Evolutionary conservation across 176 grass and related monocot species (phyloP).

Genomic region (Carex cristatella): DNA sequence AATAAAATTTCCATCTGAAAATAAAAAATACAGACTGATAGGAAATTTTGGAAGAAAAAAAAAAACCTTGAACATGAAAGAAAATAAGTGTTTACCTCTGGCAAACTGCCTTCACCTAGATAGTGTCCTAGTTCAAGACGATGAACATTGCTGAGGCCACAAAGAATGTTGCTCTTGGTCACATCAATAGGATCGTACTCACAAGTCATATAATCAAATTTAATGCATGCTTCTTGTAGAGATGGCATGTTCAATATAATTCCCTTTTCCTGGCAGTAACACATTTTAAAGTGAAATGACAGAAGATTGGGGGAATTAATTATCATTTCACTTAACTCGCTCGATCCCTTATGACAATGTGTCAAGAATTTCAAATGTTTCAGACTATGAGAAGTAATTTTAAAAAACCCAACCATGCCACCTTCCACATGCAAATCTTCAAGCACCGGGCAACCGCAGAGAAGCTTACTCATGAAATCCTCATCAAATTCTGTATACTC

Average conservation of each 20-base stretch:
- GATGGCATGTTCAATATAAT: background rate
- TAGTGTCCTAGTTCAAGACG: background rate
- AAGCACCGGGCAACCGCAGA: background rate
- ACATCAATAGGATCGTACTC: too few relatives aligned
- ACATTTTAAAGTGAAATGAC: background rate
- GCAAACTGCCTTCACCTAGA: too few relatives aligned
- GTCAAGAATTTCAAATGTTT: background rate
- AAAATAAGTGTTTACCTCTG: background rate
- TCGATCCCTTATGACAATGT: too few relatives aligned
- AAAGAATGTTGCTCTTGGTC: background rate
- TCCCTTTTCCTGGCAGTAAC: background rate
- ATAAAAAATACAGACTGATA: background rate
- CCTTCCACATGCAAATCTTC: background rate
- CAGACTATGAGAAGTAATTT: background rate
- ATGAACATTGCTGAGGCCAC: background rate
- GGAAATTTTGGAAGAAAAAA: background rate
- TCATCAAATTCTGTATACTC: too few relatives aligned
- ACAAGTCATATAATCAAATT: background rate
- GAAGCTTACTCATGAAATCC: background rate
- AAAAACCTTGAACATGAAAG: background rate
- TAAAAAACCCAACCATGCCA: background rate
- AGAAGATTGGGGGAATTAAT: background rate
- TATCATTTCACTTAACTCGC: background rate
- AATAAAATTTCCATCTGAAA: background rate
- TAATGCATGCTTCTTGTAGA: background rate